These are phyloP conservation scores for Blastobotrys ciferrii DNA, from an alignment of 1,139 yeast genomes.

Conservation along the genomic window DNA sequence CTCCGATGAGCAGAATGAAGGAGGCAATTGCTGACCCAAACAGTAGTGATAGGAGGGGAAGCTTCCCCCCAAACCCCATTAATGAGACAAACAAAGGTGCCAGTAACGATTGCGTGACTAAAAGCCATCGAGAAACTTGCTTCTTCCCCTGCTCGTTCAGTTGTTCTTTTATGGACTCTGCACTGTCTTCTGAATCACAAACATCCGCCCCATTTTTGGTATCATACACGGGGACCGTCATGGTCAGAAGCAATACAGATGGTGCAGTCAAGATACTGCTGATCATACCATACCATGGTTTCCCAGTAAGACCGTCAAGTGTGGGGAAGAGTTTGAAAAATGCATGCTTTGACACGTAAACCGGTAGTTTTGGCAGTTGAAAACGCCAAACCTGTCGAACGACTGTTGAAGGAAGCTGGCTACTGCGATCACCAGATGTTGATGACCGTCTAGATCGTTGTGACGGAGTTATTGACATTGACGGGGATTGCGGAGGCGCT, in stretches of 20 bases:
- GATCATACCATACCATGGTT: conserved; percentile 28
- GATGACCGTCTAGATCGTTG: conserved; percentile 1
- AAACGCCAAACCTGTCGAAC: conserved; percentile 5
- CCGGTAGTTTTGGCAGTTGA: background rate
- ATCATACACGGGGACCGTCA: conserved; percentile 51
- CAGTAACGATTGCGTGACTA: conserved; percentile 30
- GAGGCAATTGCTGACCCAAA: conserved; percentile 1
- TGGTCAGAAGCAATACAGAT: conserved; percentile 43
- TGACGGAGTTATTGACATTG: conserved; percentile 1
- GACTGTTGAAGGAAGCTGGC: background rate
- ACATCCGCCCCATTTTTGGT: conserved; percentile 26
- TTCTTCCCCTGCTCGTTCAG: background rate
- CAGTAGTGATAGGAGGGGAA: conserved; percentile 2
- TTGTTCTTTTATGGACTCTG: background rate
- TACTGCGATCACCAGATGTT: background rate
- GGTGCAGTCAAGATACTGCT: conserved; percentile 45
- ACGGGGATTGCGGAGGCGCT: background rate
- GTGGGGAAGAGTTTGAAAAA: conserved; percentile 31
- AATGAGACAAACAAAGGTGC: conserved; percentile 29
- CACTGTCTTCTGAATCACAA: background rate
- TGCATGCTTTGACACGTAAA: background rate
- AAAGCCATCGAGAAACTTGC: conserved; percentile 24
- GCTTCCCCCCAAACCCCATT: conserved; percentile 13
- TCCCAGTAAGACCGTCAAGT: conserved; percentile 23
- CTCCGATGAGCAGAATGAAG: background rate